Base-by-base conservation (phyloP, 192 early-diverging fungal genomes). In the Entomortierella chlamydospora region DNA sequence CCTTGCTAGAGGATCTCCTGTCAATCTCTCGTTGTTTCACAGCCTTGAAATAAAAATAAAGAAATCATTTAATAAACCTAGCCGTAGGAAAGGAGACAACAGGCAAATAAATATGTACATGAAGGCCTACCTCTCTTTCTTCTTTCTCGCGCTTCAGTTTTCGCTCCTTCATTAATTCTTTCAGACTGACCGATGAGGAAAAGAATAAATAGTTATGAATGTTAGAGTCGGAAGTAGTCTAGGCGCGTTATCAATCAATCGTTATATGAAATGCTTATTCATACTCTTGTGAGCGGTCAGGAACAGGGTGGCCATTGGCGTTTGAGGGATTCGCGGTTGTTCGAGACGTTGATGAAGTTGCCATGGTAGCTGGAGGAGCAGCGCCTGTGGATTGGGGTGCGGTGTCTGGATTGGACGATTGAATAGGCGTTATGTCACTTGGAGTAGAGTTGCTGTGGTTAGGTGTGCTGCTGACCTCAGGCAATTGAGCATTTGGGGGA, bases 71-170 rank as follows among this genome's bases (percentile, higher is more conserved):
- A 41, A 39, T 42, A 20, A 37, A 10, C 26, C 28, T n/a, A n/a
- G n/a, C n/a, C n/a, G n/a, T n/a, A n/a, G n/a, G n/a, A n/a, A n/a
- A n/a, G n/a, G n/a, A n/a, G n/a, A n/a, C n/a, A n/a, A n/a, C n/a
- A n/a, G n/a, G n/a, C n/a, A n/a, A n/a, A n/a, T n/a, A n/a, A n/a
- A n/a, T n/a, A 34, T 12, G 8, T 33, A 26, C 12, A 29, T 37
- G 11, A 51, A 25, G 26, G 4, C 39, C 25, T 58, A 79, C 76
- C 52, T 79, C 68, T 25, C 41, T 13, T 13, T 79, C 76, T 50
- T 79, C 76, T 57, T 66, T 64, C 41, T 79, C 76, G 2, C 76
- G 61, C 51, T 70, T 70, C 63, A 70, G 26, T 50, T 79, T 70
- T 9, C 76, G 54, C 33, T 79, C 67, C 31, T 70, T 70, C 76